Conservation (phyloP, 208 protist genomes). For the Leishmania gerbilli region DNA sequence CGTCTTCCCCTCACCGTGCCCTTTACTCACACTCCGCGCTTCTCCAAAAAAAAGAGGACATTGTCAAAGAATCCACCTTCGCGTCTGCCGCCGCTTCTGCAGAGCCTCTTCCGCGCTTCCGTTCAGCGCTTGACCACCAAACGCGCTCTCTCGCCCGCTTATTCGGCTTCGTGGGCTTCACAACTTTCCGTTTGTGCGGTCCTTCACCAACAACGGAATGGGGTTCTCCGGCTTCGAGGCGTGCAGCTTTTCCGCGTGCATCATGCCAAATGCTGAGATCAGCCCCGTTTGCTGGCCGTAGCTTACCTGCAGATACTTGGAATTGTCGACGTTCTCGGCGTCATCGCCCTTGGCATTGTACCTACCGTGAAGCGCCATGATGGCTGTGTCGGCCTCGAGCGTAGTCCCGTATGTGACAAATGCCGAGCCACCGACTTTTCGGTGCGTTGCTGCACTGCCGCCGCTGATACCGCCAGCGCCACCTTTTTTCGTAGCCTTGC, state of each 20-base stretch:
- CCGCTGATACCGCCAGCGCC: neutral
- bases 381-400: slow-evolving; percentile 71
- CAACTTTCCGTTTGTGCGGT: neutral
- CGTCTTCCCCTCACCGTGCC: neutral
- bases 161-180: neutral
- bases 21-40: neutral
- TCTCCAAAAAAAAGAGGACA: neutral
- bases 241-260: slow-evolving; percentile 45
- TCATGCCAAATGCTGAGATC: slow-evolving; percentile 53
- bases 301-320: slow-evolving; percentile 62
- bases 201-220: slow-evolving; percentile 42
- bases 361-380: slow-evolving; percentile 56
- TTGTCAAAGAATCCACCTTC: neutral
- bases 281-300: slow-evolving; percentile 53
- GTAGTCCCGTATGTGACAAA: slow-evolving; percentile 77
- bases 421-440: slow-evolving; percentile 50
- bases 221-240: slow-evolving; percentile 46
- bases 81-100: neutral
- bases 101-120: neutral
- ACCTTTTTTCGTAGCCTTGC: slow-evolving; percentile 1
- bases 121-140: neutral
- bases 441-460: slow-evolving; percentile 10
- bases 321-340: slow-evolving; percentile 20
- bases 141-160: neutral
- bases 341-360: slow-evolving; percentile 63